Percentiles rank a stretch among this genome's conserved stretches.
Evolutionary conservation across 306 rosid genomes (phyloP).

Genomic region (Neltuma alba): DNA sequence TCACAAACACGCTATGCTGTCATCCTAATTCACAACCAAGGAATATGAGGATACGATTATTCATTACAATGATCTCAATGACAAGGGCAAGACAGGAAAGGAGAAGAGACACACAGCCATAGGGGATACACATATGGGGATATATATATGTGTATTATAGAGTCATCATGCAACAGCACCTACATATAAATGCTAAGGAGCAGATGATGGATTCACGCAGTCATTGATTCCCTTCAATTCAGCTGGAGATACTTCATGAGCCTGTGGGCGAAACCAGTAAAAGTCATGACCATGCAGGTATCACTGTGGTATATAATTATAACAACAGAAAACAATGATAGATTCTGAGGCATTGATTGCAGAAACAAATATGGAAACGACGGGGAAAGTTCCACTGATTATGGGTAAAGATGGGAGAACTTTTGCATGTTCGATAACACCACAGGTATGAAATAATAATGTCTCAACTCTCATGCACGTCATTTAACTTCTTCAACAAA

Average conservation of each 20-base stretch:
- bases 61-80: slow-evolving; percentile 32
- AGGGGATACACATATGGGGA: too few species aligned
- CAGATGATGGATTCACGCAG: neutral
- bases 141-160: neutral
- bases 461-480: neutral
- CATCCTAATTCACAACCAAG: neutral
- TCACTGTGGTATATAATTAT: neutral
- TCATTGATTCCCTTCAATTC: slow-evolving; percentile 35
- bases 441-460: too few species aligned
- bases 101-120: neutral
- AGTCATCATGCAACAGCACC: slow-evolving; percentile 24
- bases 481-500: neutral
- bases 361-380: too few species aligned
- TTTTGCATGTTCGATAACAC: neutral
- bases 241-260: slow-evolving; percentile 54
- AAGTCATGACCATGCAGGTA: neutral
- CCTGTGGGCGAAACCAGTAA: slow-evolving; percentile 41
- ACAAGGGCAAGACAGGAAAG: slow-evolving; percentile 4
- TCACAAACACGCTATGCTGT: neutral
- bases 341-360: neutral
- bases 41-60: slow-evolving; percentile 18
- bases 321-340: neutral
- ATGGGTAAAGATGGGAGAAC: neutral
- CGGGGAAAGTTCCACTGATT: too few species aligned
- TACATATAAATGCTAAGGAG: neutral